Conservation (phyloP, 179 eudicot species). For the Silene coronaria region DNA sequence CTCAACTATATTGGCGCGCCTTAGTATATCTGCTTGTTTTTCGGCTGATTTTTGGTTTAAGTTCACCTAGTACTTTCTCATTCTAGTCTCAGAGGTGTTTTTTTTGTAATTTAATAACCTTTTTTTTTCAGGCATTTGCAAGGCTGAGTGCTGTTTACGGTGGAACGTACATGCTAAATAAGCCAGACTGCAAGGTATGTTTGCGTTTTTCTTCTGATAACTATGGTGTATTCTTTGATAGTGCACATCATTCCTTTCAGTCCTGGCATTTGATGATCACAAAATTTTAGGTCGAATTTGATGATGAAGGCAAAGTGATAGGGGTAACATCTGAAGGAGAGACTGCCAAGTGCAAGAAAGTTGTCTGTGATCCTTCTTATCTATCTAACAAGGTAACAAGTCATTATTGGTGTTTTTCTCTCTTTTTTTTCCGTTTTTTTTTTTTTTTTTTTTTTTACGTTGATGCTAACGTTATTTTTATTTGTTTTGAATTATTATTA, state of each 20-base stretch:
- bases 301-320: slow-evolving; percentile 45
- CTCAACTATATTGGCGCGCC: neutral
- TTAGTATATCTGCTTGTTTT: slow-evolving; percentile 5
- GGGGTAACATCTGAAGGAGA: slow-evolving; percentile 78
- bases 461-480: no score
- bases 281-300: slow-evolving; percentile 50
- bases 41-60: neutral
- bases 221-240: neutral
- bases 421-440: neutral
- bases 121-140: slow-evolving; percentile 61
- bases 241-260: neutral
- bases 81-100: neutral
- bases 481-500: neutral
- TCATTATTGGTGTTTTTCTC: neutral
- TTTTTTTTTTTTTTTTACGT: neutral
- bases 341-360: slow-evolving; percentile 75
- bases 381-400: slow-evolving; percentile 50
- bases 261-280: neutral
- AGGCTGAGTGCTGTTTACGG: slow-evolving; percentile 88
- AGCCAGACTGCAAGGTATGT: slow-evolving; percentile 69
- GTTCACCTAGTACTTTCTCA: neutral
- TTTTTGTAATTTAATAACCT: neutral
- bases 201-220: neutral
- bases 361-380: slow-evolving; percentile 77
- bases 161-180: slow-evolving; percentile 88